Evolutionary conservation across 164 flowering plant genomes (phyloP).

Genomic region (Amborella trichopoda): DNA sequence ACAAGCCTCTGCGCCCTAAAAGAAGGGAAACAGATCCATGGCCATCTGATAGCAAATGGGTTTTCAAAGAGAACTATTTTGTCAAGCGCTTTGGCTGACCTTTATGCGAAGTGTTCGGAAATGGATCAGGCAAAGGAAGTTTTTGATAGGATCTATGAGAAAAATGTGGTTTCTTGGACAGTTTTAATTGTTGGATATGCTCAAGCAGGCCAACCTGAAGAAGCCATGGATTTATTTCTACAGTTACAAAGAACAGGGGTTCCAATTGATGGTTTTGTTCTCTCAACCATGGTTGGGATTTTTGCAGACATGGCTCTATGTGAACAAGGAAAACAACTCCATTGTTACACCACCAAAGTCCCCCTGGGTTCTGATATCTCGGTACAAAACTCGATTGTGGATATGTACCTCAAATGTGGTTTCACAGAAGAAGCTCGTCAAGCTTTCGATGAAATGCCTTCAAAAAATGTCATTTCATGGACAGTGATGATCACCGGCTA

Average conservation of each 20-base stretch:
- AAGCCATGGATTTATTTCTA: constrained; percentile 44
- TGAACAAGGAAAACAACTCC: constrained; percentile 74
- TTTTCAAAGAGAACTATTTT: constrained; percentile 21
- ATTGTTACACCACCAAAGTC: constrained; percentile 38
- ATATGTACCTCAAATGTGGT: constrained; percentile 86
- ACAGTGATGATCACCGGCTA: constrained; percentile 79
- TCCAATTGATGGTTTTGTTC: constrained; percentile 44
- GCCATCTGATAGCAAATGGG: constrained; percentile 34
- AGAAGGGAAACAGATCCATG: constrained; percentile 57
- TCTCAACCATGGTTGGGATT: constrained; percentile 54
- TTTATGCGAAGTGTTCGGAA: constrained; percentile 52
- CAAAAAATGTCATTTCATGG: constrained; percentile 52
- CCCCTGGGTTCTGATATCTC: constrained; percentile 47
- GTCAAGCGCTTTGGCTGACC: constrained; percentile 57
- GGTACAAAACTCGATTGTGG: constrained; percentile 55
- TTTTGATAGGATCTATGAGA: constrained; percentile 31
- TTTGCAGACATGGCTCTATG: constrained; percentile 71
- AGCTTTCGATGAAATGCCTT: constrained; percentile 31
- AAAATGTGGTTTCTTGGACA: constrained; percentile 59
- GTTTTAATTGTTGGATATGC: constrained; percentile 59
- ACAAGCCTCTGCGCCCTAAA: constrained; percentile 25
- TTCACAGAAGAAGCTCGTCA: constrained; percentile 42
- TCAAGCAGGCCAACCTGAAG: constrained; percentile 36
- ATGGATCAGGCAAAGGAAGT: constrained; percentile 31
- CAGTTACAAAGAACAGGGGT: constrained; percentile 30